Conservation (phyloP, 495 filamentous ascomycete species). For the Cercophora newfieldiana region DNA sequence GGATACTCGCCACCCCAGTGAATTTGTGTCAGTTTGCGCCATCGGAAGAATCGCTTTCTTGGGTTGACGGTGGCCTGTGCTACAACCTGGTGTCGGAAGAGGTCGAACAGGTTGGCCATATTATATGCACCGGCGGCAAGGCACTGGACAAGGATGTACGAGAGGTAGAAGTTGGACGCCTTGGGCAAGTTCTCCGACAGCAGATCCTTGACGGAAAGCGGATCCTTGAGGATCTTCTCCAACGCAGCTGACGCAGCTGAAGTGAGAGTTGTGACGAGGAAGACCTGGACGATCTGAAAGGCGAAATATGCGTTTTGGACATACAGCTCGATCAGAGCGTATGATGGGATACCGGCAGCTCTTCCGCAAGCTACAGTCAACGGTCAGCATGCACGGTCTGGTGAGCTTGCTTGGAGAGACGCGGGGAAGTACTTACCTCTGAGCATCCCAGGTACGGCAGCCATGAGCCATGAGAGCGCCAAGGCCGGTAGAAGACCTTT, state of each 20-base stretch:
- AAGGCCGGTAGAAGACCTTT: slow-evolving; percentile 76
- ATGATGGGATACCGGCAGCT: slow-evolving; percentile 67
- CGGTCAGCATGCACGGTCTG: not conserved
- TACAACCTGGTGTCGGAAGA: slow-evolving; percentile 61
- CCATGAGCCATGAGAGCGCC: slow-evolving; percentile 74
- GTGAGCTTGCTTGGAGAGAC: not conserved
- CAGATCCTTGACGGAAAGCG: slow-evolving; percentile 56
- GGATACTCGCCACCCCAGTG: slow-evolving; percentile 71
- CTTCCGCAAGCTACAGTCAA: slow-evolving; percentile 61
- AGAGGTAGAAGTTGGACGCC: slow-evolving; percentile 88
- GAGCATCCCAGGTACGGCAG: slow-evolving; percentile 74
- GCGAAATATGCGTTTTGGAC: slow-evolving; percentile 82
- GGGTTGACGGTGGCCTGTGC: slow-evolving; percentile 68
- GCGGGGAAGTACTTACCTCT: slow-evolving; percentile 52
- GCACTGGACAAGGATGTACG: slow-evolving; percentile 85
- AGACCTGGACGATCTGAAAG: slow-evolving; percentile 91
- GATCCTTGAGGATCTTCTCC: slow-evolving; percentile 59
- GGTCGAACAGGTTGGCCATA: slow-evolving; percentile 57
- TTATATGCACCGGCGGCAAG: slow-evolving; percentile 66
- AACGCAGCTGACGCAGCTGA: slow-evolving; percentile 67
- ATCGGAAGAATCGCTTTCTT: slow-evolving; percentile 71
- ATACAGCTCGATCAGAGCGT: slow-evolving; percentile 71
- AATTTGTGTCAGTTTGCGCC: slow-evolving; percentile 61
- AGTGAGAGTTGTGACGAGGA: slow-evolving; percentile 78
- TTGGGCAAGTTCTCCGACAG: slow-evolving; percentile 73